phyloP scores from a whole-genome alignment of 208 protist genomes.

The Leishmania guyanensis region DNA sequence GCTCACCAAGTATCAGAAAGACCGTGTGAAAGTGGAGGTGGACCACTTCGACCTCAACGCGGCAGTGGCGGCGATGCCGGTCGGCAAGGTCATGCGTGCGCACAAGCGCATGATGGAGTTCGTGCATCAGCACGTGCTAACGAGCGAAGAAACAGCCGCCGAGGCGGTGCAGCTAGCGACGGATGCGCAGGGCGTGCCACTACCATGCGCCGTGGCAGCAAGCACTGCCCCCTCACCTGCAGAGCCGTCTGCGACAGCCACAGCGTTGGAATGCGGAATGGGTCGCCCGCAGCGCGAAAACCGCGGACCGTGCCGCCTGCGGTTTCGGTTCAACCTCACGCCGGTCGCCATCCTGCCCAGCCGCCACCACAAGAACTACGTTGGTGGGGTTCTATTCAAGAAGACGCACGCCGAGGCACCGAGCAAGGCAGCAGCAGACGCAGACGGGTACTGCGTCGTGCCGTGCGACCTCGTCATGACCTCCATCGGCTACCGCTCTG shows the following conservation, averaged over 20 bases:
- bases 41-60: constrained; percentile 68
- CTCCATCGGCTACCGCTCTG: constrained; percentile 79
- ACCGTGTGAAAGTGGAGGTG: constrained; percentile 62
- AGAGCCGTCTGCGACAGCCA: not conserved
- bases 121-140: constrained; percentile 44
- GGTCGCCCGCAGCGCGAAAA: not conserved
- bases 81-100: constrained; percentile 50
- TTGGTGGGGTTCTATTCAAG: constrained; percentile 80
- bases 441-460: constrained; percentile 50
- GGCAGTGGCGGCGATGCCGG: constrained; percentile 32
- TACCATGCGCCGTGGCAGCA: constrained; percentile 16
- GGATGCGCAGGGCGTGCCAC: constrained; percentile 25
- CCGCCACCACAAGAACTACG: constrained; percentile 41
- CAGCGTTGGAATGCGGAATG: not conserved
- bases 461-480: constrained; percentile 88
- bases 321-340: constrained; percentile 73
- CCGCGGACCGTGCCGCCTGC: constrained; percentile 61
- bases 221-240: not conserved
- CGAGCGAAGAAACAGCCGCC: constrained; percentile 12
- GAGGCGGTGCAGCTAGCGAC: constrained; percentile 26
- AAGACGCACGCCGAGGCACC: constrained; percentile 1
- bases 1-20: constrained; percentile 73
- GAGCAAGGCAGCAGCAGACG: not conserved
- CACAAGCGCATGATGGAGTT: constrained; percentile 87
- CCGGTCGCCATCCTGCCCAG: constrained; percentile 71